These are phyloP conservation scores for Hsuehochloa calcarea DNA, from an alignment of 176 grass and related monocot genomes.

Conservation along the genomic window DNA sequence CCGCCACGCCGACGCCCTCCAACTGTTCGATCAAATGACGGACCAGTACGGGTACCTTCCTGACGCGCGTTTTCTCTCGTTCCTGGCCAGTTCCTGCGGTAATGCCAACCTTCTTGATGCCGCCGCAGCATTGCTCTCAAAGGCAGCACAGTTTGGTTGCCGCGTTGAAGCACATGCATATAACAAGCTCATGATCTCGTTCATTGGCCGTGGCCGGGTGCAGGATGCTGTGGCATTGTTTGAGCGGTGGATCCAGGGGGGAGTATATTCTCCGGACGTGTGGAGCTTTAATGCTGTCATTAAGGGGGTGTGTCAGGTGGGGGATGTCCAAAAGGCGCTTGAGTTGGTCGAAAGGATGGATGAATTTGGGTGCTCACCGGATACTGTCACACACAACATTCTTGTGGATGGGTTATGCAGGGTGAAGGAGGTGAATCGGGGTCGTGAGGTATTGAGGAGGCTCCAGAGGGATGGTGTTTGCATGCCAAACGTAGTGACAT, in stretches of 20 bases:
- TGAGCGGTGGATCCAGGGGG: constrained; percentile 44
- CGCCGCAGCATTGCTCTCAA: constrained; percentile 33
- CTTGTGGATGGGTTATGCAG: constrained; percentile 75
- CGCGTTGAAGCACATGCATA: constrained; percentile 47
- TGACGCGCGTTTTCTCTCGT: constrained; percentile 59
- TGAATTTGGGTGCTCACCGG: constrained; percentile 64
- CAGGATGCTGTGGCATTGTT: constrained; percentile 55
- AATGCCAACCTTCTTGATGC: constrained; percentile 45
- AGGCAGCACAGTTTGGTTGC: constrained; percentile 42
- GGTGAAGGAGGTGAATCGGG: constrained; percentile 54
- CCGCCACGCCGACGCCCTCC: constrained; percentile 54
- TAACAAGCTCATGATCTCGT: constrained; percentile 68
- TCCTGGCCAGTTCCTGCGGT: constrained; percentile 48
- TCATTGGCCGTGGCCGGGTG: constrained; percentile 36
- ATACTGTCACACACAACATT: constrained; percentile 81
- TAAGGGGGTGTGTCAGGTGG: constrained; percentile 61
- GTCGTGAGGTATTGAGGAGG: constrained; percentile 55
- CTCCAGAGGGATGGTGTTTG: constrained; percentile 58
- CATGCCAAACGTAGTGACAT: constrained; percentile 80
- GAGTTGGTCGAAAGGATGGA: constrained; percentile 60
- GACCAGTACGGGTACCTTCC: constrained; percentile 25
- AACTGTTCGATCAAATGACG: constrained; percentile 87
- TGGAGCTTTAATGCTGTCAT: constrained; percentile 89
- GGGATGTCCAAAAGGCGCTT: constrained; percentile 63
- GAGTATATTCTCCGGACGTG: constrained; percentile 44